These are phyloP conservation scores for Fusarium paranaense DNA, from an alignment of 2,329 filamentous ascomycete genomes.

Conservation along the genomic window DNA sequence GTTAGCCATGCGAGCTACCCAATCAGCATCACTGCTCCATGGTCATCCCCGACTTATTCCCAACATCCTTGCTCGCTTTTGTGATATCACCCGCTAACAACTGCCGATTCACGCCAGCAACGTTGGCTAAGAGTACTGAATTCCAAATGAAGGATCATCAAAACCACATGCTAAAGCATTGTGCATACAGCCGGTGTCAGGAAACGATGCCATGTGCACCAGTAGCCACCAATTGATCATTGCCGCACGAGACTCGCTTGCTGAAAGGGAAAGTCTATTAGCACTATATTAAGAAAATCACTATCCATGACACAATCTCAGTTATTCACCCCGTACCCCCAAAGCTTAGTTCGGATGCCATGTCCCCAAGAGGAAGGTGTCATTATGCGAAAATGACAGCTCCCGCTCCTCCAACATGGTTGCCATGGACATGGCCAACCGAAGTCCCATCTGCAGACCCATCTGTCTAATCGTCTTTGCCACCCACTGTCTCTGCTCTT, in stretches of 20 bases:
- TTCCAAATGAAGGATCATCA: not conserved
- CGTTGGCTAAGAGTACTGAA: not conserved
- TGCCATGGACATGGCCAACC: constrained; percentile 35
- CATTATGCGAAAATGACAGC: constrained; percentile 31
- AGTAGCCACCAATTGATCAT: not conserved
- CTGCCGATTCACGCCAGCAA: not conserved
- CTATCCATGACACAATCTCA: too few species aligned
- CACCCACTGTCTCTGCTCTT: constrained; percentile 27
- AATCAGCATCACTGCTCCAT: not conserved
- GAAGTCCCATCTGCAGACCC: constrained; percentile 33
- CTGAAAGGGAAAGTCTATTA: not conserved
- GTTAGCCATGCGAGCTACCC: not conserved
- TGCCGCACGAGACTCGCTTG: not conserved
- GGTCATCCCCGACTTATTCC: not conserved
- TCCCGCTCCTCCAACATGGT: constrained; percentile 20
- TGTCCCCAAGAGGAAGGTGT: constrained; percentile 29
- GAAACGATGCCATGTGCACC: not conserved
- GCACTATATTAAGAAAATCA: too few species aligned
- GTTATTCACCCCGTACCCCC: not conserved
- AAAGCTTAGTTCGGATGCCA: constrained; percentile 24
- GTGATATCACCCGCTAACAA: not conserved
- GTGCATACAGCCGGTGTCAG: not conserved
- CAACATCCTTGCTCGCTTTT: not conserved
- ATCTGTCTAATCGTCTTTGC: constrained; percentile 25
- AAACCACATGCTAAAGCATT: not conserved